phyloP scores from a whole-genome alignment of 2,329 filamentous ascomycete genomes.

The Curvularia sp. region DNA sequence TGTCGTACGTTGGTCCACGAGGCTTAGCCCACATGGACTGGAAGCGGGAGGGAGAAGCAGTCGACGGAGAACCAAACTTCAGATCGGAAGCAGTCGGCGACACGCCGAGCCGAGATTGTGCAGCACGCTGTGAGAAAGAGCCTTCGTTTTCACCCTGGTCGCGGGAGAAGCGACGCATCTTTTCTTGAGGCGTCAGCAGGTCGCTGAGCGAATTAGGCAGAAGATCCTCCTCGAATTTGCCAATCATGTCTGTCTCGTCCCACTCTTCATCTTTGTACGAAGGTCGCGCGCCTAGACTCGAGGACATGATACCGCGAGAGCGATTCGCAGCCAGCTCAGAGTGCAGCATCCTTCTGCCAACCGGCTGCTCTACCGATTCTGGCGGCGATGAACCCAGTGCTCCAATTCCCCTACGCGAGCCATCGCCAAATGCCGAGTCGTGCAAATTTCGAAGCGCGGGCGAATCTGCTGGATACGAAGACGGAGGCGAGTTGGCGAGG shows the following conservation, averaged over 20 bases:
- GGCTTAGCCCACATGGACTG: constrained; percentile 62
- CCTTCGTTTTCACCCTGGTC: constrained; percentile 61
- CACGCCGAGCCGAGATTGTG: constrained; percentile 59
- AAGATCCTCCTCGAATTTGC: constrained; percentile 88
- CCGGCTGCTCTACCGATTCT: constrained; percentile 69
- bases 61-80: constrained; percentile 59
- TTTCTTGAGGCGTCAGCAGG: constrained; percentile 67
- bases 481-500: constrained; percentile 82
- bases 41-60: constrained; percentile 68
- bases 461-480: constrained; percentile 67
- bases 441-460: constrained; percentile 66
- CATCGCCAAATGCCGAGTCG: constrained; percentile 73
- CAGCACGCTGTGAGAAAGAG: constrained; percentile 39
- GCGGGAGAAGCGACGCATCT: constrained; percentile 65
- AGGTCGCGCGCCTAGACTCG: constrained; percentile 61
- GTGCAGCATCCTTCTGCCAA: constrained; percentile 65
- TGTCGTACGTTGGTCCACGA: constrained; percentile 58
- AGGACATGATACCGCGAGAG: constrained; percentile 64
- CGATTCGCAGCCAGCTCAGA: constrained; percentile 66
- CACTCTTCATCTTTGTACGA: constrained; percentile 62
- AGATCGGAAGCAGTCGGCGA: constrained; percentile 54
- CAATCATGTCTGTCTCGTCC: constrained; percentile 57
- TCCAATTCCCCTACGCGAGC: constrained; percentile 61
- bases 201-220: constrained; percentile 74
- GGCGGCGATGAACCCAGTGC: constrained; percentile 62